Evolutionary conservation across 768 basidiomycete species (phyloP), one percentile per base, ranked within the genome.

Genomic region (Royoungia palumana): DNA sequence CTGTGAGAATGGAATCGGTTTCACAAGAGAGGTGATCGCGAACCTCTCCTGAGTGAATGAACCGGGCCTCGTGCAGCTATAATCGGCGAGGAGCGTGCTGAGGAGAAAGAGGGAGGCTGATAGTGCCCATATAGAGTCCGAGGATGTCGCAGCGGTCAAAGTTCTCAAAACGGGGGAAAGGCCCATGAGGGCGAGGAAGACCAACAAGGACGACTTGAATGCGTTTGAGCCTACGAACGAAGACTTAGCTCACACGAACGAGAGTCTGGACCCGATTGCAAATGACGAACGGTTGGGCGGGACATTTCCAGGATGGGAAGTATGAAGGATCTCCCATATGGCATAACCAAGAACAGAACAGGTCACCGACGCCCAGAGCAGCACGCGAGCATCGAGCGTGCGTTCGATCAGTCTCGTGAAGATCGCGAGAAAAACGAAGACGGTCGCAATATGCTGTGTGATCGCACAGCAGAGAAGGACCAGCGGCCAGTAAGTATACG

Each of bases 51-150:
- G 79, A 32, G 72, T 63, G 49, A 71, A 72, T 49, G 70, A 73
- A 47, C 70, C 65, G 36, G 68, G 63, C 48, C 72, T 68, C 45
- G 71, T 69, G 51, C 76, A 73, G 51, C 81, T 79, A 64, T 92
- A 95, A 68, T 96, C 92, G 13, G 88, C 88, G 41, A 97, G 72
- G 49, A 94, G 71, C 17, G 83, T 76, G 64, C 94, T 92, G 34
- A 96, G 72, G 44, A 81, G 72, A 67, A 97, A 90, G 37, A 98
- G 79, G 44, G 77, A 75, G 4, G 89, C 89, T n/a, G 92, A 82
- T 43, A 97, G 70, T 6, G 95, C 94, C 93, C 93, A 97, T 55
- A 98, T 94, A 24, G 93, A 93, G 66, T 99, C 96, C 12, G 89
- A 89, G 34, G 95, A 96, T 5, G 94, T 97, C 21, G 94, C 91